These are phyloP conservation scores for Capsella bursapastoris DNA, from an alignment of 345 rosid genomes.

Conservation along the genomic window DNA sequence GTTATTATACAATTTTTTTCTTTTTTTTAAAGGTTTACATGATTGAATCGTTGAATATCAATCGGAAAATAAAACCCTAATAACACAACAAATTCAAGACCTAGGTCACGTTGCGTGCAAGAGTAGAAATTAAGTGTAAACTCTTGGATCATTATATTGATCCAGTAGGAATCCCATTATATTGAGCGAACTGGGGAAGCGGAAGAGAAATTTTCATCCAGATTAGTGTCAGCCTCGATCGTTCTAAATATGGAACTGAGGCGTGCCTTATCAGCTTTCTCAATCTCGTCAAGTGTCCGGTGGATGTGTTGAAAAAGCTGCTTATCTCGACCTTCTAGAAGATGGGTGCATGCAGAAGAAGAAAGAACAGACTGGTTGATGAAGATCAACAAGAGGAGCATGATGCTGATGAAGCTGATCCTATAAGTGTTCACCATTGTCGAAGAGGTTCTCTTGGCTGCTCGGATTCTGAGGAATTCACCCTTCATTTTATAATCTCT, in stretches of 20 bases:
- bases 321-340: not conserved
- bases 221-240: not conserved
- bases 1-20: too few relatives aligned
- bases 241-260: conserved; percentile 7
- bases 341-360: conserved; percentile 18
- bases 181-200: not conserved
- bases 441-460: not conserved
- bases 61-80: not conserved
- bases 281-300: conserved; percentile 1
- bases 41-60: not conserved
- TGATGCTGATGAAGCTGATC: conserved; percentile 23
- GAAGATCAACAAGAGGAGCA: conserved; percentile 15
- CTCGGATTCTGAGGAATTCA: too few relatives aligned
- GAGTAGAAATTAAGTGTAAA: not conserved
- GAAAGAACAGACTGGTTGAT: conserved; percentile 13
- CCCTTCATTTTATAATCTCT: not conserved
- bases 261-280: conserved; percentile 24
- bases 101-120: not conserved
- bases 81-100: not conserved
- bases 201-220: not conserved
- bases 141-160: not conserved
- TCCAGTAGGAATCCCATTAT: not conserved
- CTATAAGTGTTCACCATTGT: conserved; percentile 22
- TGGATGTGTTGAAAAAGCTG: not conserved
- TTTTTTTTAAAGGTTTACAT: not conserved